A percentile compares a stretch with the other conserved stretches of the same genome.
phyloP scores from a whole-genome alignment of 805 yeast genomes.

The Saturnispora bothae region DNA sequence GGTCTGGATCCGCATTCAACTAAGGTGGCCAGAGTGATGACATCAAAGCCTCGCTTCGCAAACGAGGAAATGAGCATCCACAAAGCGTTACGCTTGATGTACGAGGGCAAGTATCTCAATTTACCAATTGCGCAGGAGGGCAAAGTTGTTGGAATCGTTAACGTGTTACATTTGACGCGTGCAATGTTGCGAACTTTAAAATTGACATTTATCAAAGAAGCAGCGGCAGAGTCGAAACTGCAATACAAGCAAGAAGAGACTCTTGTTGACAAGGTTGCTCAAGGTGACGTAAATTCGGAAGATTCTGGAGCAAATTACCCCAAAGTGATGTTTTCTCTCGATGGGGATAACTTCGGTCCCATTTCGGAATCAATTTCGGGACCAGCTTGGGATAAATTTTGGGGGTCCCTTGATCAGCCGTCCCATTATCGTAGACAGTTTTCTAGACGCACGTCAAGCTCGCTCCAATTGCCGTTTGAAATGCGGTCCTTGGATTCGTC shows the following conservation, averaged over 20 bases:
- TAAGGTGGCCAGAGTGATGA: conserved; percentile 33
- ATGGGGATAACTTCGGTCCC: too few species aligned
- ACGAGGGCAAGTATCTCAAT: conserved; percentile 35
- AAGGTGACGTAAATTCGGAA: too few species aligned
- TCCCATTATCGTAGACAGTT: too few species aligned
- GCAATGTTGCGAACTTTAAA: conserved; percentile 30
- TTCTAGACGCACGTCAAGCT: background rate
- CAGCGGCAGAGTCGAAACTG: background rate
- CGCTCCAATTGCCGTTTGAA: background rate
- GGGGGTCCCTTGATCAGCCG: conserved; percentile 16
- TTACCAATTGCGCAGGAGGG: conserved; percentile 30
- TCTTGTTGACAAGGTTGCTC: background rate
- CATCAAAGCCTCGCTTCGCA: conserved; percentile 38
- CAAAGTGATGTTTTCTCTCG: too few species aligned
- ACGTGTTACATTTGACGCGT: conserved; percentile 34
- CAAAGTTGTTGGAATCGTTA: conserved; percentile 31
- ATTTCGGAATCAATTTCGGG: conserved; percentile 12
- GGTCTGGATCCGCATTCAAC: conserved; percentile 28
- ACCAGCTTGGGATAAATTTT: conserved; percentile 27
- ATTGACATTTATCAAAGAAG: conserved; percentile 15
- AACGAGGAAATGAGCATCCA: conserved; percentile 29
- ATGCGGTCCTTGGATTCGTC: too few species aligned
- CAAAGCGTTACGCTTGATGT: conserved; percentile 36
- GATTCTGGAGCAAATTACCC: too few species aligned
- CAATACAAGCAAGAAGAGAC: background rate